These are phyloP conservation scores for Aspergillus caelatus DNA, from an alignment of 2,329 filamentous ascomycete genomes.

Conservation along the genomic window DNA sequence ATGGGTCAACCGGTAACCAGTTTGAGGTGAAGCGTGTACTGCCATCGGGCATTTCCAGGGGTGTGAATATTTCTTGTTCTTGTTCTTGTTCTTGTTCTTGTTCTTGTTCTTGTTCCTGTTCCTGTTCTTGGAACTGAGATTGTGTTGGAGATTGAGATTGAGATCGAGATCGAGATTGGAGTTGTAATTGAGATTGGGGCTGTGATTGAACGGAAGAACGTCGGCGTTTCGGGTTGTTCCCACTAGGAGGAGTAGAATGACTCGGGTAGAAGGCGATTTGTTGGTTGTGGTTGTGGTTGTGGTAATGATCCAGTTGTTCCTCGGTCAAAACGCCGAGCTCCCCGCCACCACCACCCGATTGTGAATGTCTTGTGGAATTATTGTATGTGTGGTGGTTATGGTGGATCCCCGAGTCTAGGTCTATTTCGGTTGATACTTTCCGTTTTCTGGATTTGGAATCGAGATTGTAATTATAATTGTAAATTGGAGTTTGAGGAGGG, in stretches of 20 bases:
- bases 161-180: too few relatives aligned
- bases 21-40: conserved; percentile 33
- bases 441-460: not conserved
- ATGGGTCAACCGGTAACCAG: conserved; percentile 35
- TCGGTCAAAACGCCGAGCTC: not conserved
- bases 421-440: not conserved
- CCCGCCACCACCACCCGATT: too few relatives aligned
- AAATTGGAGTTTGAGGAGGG: not conserved
- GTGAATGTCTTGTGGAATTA: too few relatives aligned
- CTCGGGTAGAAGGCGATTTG: not conserved
- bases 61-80: conserved; percentile 17
- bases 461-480: not conserved
- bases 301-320: too few relatives aligned
- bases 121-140: too few relatives aligned
- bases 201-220: not conserved
- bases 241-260: not conserved
- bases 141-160: too few relatives aligned
- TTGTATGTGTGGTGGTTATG: too few relatives aligned
- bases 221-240: not conserved
- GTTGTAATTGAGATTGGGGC: too few relatives aligned
- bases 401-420: too few relatives aligned
- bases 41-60: conserved; percentile 38
- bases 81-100: conserved; percentile 4
- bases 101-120: too few relatives aligned
- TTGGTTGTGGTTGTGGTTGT: too few relatives aligned